These are phyloP conservation scores for Pilaira anomala DNA, from an alignment of 192 early-diverging fungal genomes.

Conservation along the genomic window DNA sequence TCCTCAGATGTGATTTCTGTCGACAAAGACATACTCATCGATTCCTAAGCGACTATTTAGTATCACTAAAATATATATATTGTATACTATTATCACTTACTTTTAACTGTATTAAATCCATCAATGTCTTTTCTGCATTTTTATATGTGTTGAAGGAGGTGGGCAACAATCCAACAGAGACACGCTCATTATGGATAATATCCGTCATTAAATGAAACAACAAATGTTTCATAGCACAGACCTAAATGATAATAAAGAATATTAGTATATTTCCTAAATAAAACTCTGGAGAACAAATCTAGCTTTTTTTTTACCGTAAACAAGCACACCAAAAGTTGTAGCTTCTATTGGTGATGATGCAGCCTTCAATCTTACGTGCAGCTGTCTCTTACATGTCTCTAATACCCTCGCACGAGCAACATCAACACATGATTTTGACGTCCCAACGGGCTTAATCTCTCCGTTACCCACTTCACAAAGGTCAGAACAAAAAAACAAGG, in stretches of 20 bases:
- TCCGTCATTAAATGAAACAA: constrained; percentile 11
- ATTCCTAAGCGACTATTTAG: constrained; percentile 7
- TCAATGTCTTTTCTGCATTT: constrained; percentile 7
- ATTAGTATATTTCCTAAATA: constrained; percentile 5
- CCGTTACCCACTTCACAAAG: constrained; percentile 14
- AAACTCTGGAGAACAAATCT: constrained; percentile 3
- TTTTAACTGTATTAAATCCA: constrained; percentile 18
- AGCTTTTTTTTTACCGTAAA: constrained; percentile 13
- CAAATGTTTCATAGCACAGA: constrained; percentile 9
- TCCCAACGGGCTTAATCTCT: constrained; percentile 1
- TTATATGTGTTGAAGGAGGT: constrained; percentile 11
- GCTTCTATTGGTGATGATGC: constrained; percentile 8
- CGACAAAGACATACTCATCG: not conserved
- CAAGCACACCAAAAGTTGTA: constrained; percentile 15
- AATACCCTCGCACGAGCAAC: constrained; percentile 9
- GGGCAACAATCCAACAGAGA: constrained; percentile 15
- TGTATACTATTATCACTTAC: not conserved
- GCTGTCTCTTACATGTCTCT: constrained; percentile 14
- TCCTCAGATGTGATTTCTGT: constrained; percentile 4
- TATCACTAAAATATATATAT: constrained; percentile 4
- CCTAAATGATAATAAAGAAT: constrained; percentile 2
- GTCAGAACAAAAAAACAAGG: not conserved
- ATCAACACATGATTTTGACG: constrained; percentile 6
- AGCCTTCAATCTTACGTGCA: constrained; percentile 11
- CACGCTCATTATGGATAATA: constrained; percentile 15